These are phyloP conservation scores for Ogataea allantospora DNA, from an alignment of 805 yeast species.

Conservation along the genomic window DNA sequence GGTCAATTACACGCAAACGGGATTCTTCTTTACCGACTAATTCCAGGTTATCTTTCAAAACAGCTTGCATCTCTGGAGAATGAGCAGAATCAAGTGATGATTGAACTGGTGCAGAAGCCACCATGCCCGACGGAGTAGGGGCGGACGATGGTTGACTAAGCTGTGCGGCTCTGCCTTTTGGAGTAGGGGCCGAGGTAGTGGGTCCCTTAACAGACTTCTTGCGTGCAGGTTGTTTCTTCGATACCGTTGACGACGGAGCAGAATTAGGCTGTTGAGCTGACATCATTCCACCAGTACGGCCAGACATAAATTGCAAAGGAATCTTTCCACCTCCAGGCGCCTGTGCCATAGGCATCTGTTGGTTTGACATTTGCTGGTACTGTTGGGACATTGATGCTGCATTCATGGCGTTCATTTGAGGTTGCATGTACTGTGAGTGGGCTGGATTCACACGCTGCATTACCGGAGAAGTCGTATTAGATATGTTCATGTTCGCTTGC, in stretches of 20 bases:
- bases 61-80: slow-evolving; percentile 31
- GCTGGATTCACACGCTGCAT: slow-evolving; percentile 14
- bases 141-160: slow-evolving; percentile 9
- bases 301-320: slow-evolving; percentile 20
- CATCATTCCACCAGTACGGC: slow-evolving; percentile 13
- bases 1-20: slow-evolving; percentile 33
- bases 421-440: slow-evolving; percentile 14
- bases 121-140: slow-evolving; percentile 10
- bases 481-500: slow-evolving; percentile 10
- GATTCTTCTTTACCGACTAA: slow-evolving; percentile 30
- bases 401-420: slow-evolving; percentile 12
- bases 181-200: slow-evolving; percentile 14
- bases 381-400: slow-evolving; percentile 26
- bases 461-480: slow-evolving; percentile 10
- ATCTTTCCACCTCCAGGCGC: slow-evolving; percentile 11
- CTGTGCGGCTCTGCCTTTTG: slow-evolving; percentile 18
- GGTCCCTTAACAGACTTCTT: slow-evolving; percentile 22
- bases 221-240: slow-evolving; percentile 25
- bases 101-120: slow-evolving; percentile 9
- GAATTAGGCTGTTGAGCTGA: slow-evolving; percentile 15
- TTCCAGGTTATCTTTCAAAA: slow-evolving; percentile 32
- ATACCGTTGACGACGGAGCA: slow-evolving; percentile 12
- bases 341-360: slow-evolving; percentile 20
- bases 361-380: slow-evolving; percentile 20
- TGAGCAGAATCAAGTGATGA: slow-evolving; percentile 12